These are phyloP conservation scores for Raphidocelis subcapitata DNA, from an alignment of 139 green algal species.

Conservation along the genomic window DNA sequence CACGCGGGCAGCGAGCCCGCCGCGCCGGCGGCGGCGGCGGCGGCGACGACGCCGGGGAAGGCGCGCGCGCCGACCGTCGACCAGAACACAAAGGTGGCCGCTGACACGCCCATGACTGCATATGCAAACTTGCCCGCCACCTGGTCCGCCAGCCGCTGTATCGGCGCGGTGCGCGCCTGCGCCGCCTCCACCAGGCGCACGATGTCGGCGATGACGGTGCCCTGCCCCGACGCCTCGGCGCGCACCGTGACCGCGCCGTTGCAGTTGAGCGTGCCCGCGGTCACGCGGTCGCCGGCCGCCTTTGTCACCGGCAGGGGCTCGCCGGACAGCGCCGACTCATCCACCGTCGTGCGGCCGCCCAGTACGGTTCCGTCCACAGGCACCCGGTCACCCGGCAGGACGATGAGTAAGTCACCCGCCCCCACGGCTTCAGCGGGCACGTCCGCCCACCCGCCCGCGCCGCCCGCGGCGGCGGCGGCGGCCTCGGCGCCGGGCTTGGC, in stretches of 20 bases:
- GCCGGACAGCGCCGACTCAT: constrained; percentile 83
- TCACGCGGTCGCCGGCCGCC: constrained; percentile 64
- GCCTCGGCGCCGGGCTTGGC: neutral
- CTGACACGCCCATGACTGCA: constrained; percentile 74
- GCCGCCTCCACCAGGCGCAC: constrained; percentile 80
- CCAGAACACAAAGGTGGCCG: constrained; percentile 85
- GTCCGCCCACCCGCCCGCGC: constrained; percentile 44
- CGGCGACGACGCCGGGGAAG: constrained; percentile 63
- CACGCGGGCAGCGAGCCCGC: constrained; percentile 8
- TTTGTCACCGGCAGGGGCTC: constrained; percentile 85
- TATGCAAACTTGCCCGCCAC: constrained; percentile 80
- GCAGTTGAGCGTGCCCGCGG: constrained; percentile 84
- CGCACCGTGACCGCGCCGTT: constrained; percentile 71
- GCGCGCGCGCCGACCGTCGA: constrained; percentile 48
- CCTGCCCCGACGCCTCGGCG: constrained; percentile 62
- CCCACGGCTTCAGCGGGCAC: constrained; percentile 70
- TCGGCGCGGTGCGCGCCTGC: constrained; percentile 71
- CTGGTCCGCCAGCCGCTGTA: constrained; percentile 83
- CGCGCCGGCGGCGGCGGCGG: neutral
- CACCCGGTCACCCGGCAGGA: constrained; percentile 84
- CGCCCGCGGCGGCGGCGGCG: constrained; percentile 32
- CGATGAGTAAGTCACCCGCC: constrained; percentile 66
- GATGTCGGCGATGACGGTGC: constrained; percentile 85
- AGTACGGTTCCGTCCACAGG: constrained; percentile 83
- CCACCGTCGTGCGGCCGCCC: constrained; percentile 55